Conservation (phyloP, 176 grass and related monocot genomes). For the Triticum dicoccoides region DNA sequence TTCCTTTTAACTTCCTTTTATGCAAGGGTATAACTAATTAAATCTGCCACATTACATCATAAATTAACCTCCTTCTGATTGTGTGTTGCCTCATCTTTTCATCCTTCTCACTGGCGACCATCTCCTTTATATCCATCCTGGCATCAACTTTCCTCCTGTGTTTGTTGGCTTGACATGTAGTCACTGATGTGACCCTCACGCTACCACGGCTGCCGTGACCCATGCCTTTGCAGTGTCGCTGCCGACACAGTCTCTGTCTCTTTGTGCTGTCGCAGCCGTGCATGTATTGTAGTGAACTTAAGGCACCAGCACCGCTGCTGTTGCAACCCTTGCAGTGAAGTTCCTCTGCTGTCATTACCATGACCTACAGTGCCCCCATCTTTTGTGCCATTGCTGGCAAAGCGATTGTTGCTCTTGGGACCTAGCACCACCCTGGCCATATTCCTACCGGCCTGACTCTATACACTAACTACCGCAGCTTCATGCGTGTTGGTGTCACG, state of each 20-base stretch:
- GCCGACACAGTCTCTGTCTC: not conserved
- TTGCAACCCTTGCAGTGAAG: not conserved
- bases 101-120: not conserved
- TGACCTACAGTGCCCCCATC: not conserved
- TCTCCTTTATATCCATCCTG: slow-evolving; percentile 3
- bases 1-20: not conserved
- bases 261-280: not conserved
- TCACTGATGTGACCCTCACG: not conserved
- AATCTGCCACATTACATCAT: not conserved
- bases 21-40: not conserved
- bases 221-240: not conserved
- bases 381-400: not conserved
- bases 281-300: not conserved
- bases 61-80: not conserved
- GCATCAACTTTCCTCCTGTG: not conserved
- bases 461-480: not conserved
- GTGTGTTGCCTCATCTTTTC: not conserved
- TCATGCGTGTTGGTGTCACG: not conserved
- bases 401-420: not conserved
- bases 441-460: not conserved
- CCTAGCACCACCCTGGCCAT: not conserved
- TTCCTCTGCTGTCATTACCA: not conserved
- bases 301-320: not conserved
- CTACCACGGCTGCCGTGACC: not conserved
- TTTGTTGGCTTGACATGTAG: not conserved